Evolutionary conservation across 768 basidiomycete genomes (phyloP), one percentile per base, ranked within the genome.

Genomic region (Tricholomella constricta): DNA sequence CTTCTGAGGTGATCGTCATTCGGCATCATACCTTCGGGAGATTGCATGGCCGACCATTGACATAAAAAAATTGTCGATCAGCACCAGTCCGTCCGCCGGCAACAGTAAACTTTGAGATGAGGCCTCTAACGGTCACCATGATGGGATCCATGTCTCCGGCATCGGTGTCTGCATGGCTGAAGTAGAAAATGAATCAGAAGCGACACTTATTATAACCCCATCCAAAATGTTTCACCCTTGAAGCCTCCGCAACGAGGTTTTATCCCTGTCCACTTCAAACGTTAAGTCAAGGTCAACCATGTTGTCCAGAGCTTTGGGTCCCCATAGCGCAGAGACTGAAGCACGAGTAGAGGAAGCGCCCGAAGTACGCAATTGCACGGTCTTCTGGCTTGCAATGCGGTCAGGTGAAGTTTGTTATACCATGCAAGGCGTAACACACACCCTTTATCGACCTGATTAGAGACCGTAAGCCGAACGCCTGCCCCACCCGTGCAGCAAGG

Each of bases 11-110:
- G 6, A 12, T 50, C 17, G 2, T 6, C 29, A 8, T 12, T 7
- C 20, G 6, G 23, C 12, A 23, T 49, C 29, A 40, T 49, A 89
- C 93, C 77, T 91, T 94, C 15, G 76, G 70, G 8, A 89, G 76
- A 57, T 81, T 84, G 62, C 91, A 95, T 0, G 97, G 97, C 15
- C 97, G 77, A 0, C 92, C 90, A 60, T 99, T 98, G 59, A 98
- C 76, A 60, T 85, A 99, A 70, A 91, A 90, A 68, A 91, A 98
- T 59, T 98, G 97, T 2, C 95, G 73, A 64, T 98, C 97, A 0
- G 84, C 80, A 4, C 86, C 84, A 2, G 84, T 79, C 34, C 96
- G 74, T 6, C 94, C 95, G 56, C 81, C 82, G 0, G 87, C 88
- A 12, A 85, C 72, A 0, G 79, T 62, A 55, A 97, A 94, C 55